A percentile compares a stretch with the other conserved stretches of the same genome.
Evolutionary conservation across 2,329 filamentous ascomycete species (phyloP).

Genomic region (Aspergillus sp.): DNA sequence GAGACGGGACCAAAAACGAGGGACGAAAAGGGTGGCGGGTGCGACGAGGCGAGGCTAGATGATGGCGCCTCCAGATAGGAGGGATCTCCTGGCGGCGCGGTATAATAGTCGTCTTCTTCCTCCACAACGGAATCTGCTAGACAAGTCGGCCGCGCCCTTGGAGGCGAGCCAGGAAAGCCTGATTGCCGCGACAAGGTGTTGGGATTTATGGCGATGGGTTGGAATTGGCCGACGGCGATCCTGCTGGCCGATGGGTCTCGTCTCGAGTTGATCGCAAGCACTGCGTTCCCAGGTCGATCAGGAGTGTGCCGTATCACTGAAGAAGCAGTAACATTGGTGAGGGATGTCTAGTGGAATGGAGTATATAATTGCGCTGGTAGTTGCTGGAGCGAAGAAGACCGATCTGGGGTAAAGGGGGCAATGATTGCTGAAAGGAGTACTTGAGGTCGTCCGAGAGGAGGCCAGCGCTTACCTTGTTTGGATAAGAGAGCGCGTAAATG

Average conservation of each 20-base stretch:
- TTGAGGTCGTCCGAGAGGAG: background rate
- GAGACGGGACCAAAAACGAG: constrained; percentile 54
- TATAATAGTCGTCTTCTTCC: constrained; percentile 39
- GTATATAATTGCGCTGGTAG: too few relatives aligned
- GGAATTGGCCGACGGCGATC: constrained; percentile 1
- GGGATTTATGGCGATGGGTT: constrained; percentile 5
- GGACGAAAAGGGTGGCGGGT: constrained; percentile 63
- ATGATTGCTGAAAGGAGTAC: too few relatives aligned
- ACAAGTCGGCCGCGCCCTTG: constrained; percentile 43
- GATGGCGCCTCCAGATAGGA: constrained; percentile 40
- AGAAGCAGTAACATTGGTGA: constrained; percentile 6
- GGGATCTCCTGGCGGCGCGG: constrained; percentile 37
- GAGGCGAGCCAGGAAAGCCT: constrained; percentile 35
- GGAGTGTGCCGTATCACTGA: constrained; percentile 6
- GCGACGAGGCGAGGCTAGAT: constrained; percentile 51
- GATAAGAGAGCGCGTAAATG: too few relatives aligned
- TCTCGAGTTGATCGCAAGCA: background rate
- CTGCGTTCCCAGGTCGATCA: constrained; percentile 2
- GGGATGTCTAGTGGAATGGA: background rate
- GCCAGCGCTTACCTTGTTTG: background rate
- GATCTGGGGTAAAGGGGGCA: too few relatives aligned
- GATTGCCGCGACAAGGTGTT: constrained; percentile 34
- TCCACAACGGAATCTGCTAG: constrained; percentile 39
- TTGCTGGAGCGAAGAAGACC: too few relatives aligned
- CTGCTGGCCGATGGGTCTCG: constrained; percentile 1